phyloP scores from a whole-genome alignment of 208 protist genomes.

The Leishmania guyanensis region DNA sequence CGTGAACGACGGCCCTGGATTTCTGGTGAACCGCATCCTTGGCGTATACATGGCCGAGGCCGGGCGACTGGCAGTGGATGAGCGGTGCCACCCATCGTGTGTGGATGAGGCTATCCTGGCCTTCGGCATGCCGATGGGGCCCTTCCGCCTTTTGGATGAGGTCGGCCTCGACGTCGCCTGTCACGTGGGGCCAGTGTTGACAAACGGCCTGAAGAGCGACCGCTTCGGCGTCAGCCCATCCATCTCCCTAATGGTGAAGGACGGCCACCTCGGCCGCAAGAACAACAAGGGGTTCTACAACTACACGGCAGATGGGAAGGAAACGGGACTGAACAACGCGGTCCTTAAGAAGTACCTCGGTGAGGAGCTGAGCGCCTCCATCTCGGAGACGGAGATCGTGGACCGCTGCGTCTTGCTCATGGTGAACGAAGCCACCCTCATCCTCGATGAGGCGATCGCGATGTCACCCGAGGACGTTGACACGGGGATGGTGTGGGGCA shows the following conservation, averaged over 20 bases:
- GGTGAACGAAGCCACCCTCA: slow-evolving; percentile 83
- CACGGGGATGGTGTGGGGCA: slow-evolving; percentile 88
- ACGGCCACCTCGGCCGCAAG: slow-evolving; percentile 86
- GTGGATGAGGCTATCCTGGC: slow-evolving; percentile 79
- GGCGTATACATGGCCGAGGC: slow-evolving; percentile 89
- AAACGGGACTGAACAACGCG: slow-evolving; percentile 51
- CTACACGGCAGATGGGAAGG: slow-evolving; percentile 78
- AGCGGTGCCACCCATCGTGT: slow-evolving; percentile 54
- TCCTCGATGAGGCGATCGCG: slow-evolving; percentile 74
- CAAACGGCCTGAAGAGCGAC: slow-evolving; percentile 57
- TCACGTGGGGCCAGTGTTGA: slow-evolving; percentile 74
- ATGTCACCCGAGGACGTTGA: slow-evolving; percentile 76
- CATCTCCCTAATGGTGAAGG: slow-evolving; percentile 61
- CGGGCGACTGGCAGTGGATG: slow-evolving; percentile 54
- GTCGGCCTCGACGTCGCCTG: slow-evolving; percentile 91
- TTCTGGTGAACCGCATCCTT: slow-evolving; percentile 87
- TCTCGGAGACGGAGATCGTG: slow-evolving; percentile 64
- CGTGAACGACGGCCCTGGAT: slow-evolving; percentile 87
- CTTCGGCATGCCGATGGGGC: slow-evolving; percentile 94
- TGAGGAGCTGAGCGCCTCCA: slow-evolving; percentile 27
- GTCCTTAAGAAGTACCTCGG: slow-evolving; percentile 41
- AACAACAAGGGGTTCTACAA: slow-evolving; percentile 88
- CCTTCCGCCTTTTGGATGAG: slow-evolving; percentile 91
- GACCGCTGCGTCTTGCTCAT: slow-evolving; percentile 86
- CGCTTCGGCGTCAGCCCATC: slow-evolving; percentile 59